Base-by-base conservation (phyloP, 805 yeast genomes). In the Ogataea glucozyma region DNA sequence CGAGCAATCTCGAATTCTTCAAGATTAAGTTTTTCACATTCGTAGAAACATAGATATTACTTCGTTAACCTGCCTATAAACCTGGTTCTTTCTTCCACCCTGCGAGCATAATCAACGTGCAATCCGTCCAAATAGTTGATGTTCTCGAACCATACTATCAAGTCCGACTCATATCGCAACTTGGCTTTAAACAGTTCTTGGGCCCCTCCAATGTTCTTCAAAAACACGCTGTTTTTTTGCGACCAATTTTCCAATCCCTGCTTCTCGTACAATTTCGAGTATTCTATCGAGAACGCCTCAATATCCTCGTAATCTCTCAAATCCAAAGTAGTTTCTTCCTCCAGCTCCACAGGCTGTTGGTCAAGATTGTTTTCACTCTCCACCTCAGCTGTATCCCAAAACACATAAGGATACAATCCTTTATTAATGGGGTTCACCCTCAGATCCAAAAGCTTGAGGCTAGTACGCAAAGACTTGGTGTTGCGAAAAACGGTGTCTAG, bases 351-450 rank as follows among this genome's bases (percentile, higher is more conserved):
- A 7, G 19, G 41, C 23, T 39, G 44, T 29, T 34, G 35, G 31
- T 30, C 38, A 8, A 26, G 14, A 16, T 13, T 31, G 14, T 37
- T 36, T 17, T 52, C 46, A 10, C 47, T 51, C 1, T 45, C 44
- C 3, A 33, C 34, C 12, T 30, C 46, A 23, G 19, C 24, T 5
- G 43, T 21, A 4, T 75, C 74, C 47, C 70, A 72, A 57, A 78
- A 77, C 1, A 78, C 78, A 50, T 69, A 76, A 0, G 83, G 80
- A 53, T 78, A 76, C 37, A 73, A 63, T 9, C 67, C 71, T 31
- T 64, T 58, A 31, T 71, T 76, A 20, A 75, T 46, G 12, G 78
- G 74, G 48, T 78, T 78, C 41, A 76, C 69, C 26, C 82, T 62
- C 36, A 76, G 43, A 53, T 78, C 83, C 13, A 78, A 52, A 7